Evolutionary conservation across 2,329 filamentous ascomycete genomes (phyloP).

Genomic region (Shiraia sp.): DNA sequence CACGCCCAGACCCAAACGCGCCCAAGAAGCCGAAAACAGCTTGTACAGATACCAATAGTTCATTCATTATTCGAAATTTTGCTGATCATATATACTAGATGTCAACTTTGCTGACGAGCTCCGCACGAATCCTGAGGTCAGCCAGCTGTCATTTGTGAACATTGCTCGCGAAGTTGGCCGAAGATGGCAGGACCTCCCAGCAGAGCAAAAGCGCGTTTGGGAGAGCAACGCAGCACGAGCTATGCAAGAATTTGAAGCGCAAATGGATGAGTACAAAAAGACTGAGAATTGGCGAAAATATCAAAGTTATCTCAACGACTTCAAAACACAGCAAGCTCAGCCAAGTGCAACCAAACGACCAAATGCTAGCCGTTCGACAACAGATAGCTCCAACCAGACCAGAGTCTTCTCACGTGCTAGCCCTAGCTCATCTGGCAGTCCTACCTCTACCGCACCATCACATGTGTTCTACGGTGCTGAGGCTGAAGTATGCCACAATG

Average conservation of each 20-base stretch:
- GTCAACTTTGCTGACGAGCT: slow-evolving; percentile 49
- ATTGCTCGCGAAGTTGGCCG: slow-evolving; percentile 45
- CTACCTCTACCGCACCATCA: slow-evolving; percentile 23
- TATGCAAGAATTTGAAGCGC: slow-evolving; percentile 44
- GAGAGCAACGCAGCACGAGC: slow-evolving; percentile 44
- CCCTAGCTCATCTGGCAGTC: slow-evolving; percentile 36
- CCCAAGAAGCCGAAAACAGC: slow-evolving; percentile 48
- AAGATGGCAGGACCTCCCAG: slow-evolving; percentile 43
- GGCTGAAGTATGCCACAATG: slow-evolving; percentile 39
- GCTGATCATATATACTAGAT: slow-evolving; percentile 25
- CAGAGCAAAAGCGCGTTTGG: slow-evolving; percentile 43
- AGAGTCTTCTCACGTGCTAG: slow-evolving; percentile 30
- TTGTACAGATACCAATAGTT: slow-evolving; percentile 26
- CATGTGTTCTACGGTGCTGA: slow-evolving; percentile 19
- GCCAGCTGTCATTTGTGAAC: slow-evolving; percentile 43
- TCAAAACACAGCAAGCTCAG: slow-evolving; percentile 35
- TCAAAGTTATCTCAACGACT: slow-evolving; percentile 41
- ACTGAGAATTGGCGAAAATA: slow-evolving; percentile 44
- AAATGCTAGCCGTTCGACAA: slow-evolving; percentile 23
- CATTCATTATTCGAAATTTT: background rate
- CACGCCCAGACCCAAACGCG: slow-evolving; percentile 41
- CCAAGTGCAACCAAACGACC: slow-evolving; percentile 21
- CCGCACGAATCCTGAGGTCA: slow-evolving; percentile 41
- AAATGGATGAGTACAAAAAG: slow-evolving; percentile 47
- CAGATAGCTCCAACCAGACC: slow-evolving; percentile 27